Conservation (phyloP, 495 filamentous ascomycete species). For the Neurospora sp. region DNA sequence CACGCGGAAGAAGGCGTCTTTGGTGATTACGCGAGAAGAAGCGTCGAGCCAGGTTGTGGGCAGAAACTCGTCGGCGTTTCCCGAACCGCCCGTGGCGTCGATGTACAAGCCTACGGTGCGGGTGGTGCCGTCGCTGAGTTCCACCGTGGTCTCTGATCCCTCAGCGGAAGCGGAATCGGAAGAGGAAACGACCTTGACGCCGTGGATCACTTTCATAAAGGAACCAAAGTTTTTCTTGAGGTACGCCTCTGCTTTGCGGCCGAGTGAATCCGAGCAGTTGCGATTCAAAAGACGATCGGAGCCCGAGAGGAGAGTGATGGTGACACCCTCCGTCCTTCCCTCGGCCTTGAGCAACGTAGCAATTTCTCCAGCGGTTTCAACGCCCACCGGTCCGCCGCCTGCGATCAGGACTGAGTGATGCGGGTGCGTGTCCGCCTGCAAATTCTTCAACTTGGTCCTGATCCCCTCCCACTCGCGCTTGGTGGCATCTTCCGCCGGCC, state of each 20-base stretch:
- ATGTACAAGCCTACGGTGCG: constrained; percentile 40
- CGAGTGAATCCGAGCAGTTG: not conserved
- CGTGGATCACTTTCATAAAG: not conserved
- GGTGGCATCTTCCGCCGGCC: not conserved
- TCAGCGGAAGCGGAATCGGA: not conserved
- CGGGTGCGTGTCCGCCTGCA: not conserved
- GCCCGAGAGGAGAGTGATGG: constrained; percentile 1
- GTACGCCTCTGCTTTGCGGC: not conserved
- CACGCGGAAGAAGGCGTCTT: not conserved
- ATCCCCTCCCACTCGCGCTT: not conserved
- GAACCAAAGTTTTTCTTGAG: not conserved
- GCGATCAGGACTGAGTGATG: not conserved
- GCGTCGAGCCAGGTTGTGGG: constrained; percentile 20
- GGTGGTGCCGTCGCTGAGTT: constrained; percentile 14
- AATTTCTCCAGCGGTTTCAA: constrained; percentile 1
- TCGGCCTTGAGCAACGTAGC: not conserved
- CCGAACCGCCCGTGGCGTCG: constrained; percentile 36
- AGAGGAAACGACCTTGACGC: not conserved
- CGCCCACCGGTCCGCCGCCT: constrained; percentile 4
- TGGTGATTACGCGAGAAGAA: not conserved
- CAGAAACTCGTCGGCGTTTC: constrained; percentile 41
- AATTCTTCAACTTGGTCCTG: not conserved
- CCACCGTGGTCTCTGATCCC: not conserved
- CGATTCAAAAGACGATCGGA: not conserved
- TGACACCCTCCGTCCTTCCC: not conserved